Conservation (phyloP, 306 rosid species). For the Benincasa hispida region DNA sequence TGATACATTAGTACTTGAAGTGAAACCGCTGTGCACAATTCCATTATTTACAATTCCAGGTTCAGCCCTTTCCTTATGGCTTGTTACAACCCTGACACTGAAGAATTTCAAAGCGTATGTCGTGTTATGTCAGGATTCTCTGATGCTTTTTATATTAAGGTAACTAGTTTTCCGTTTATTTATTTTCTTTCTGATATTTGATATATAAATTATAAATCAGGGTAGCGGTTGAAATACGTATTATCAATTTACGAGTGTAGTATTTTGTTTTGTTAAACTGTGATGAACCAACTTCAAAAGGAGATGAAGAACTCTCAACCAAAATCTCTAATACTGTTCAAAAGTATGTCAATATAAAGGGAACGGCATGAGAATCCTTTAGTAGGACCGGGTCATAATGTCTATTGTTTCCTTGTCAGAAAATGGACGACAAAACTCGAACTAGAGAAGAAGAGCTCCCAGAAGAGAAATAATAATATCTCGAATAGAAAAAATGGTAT, state of each 20-base stretch:
- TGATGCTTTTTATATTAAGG: conserved; percentile 76
- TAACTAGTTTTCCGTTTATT: conserved; percentile 5
- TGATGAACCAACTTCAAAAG: background rate
- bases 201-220: background rate
- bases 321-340: too few species aligned
- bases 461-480: too few species aligned
- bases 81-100: conserved; percentile 73
- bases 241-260: background rate
- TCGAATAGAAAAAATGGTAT: too few species aligned
- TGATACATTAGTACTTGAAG: background rate
- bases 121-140: conserved; percentile 96
- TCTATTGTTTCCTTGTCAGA: too few species aligned
- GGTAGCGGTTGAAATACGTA: background rate
- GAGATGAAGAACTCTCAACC: too few species aligned
- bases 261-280: background rate
- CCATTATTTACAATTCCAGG: conserved; percentile 30
- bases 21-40: background rate
- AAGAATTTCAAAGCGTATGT: conserved; percentile 86
- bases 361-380: too few species aligned
- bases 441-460: too few species aligned
- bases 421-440: too few species aligned
- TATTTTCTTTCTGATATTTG: background rate
- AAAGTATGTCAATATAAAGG: too few species aligned
- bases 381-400: too few species aligned
- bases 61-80: conserved; percentile 96